Evolutionary conservation across 1,284 basidiomycete species (phyloP).

Genomic region (Tremellales sp.): DNA sequence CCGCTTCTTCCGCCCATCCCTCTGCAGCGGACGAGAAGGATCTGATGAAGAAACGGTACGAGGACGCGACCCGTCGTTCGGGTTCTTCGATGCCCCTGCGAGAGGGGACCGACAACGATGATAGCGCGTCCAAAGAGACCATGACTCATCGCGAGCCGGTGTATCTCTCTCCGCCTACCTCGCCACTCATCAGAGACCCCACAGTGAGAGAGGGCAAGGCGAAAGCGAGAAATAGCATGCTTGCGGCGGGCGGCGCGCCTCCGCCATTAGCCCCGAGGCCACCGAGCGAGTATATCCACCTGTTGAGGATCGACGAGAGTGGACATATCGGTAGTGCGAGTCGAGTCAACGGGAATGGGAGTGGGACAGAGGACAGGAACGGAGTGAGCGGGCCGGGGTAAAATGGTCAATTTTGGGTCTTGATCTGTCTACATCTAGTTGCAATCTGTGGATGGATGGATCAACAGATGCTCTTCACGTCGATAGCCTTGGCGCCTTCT

Average conservation of each 20-base stretch:
- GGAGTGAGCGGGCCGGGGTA: too few relatives aligned
- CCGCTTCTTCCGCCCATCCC: neutral
- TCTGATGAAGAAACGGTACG: constrained; percentile 30
- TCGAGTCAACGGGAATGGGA: too few relatives aligned
- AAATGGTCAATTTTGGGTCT: too few relatives aligned
- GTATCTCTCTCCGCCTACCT: neutral
- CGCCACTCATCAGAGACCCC: constrained; percentile 7
- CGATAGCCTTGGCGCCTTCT: constrained; percentile 43
- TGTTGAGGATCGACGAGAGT: too few relatives aligned
- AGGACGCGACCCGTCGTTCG: too few relatives aligned
- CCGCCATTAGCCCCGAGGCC: constrained; percentile 42
- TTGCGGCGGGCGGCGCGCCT: constrained; percentile 22
- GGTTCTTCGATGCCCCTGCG: too few relatives aligned
- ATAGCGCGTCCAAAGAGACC: neutral
- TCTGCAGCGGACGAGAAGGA: constrained; percentile 37
- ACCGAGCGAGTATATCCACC: constrained; percentile 39
- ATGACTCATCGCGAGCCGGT: too few relatives aligned
- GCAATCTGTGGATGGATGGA: too few relatives aligned
- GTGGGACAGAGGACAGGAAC: too few relatives aligned
- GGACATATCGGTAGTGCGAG: too few relatives aligned
- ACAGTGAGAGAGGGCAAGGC: constrained; percentile 16
- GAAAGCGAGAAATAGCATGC: neutral
- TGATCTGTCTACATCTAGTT: too few relatives aligned
- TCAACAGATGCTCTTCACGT: constrained; percentile 38
- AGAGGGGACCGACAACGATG: neutral